These are phyloP conservation scores for Fomitiporia mediterranea DNA, from an alignment of 1,284 basidiomycete species.

Conservation along the genomic window DNA sequence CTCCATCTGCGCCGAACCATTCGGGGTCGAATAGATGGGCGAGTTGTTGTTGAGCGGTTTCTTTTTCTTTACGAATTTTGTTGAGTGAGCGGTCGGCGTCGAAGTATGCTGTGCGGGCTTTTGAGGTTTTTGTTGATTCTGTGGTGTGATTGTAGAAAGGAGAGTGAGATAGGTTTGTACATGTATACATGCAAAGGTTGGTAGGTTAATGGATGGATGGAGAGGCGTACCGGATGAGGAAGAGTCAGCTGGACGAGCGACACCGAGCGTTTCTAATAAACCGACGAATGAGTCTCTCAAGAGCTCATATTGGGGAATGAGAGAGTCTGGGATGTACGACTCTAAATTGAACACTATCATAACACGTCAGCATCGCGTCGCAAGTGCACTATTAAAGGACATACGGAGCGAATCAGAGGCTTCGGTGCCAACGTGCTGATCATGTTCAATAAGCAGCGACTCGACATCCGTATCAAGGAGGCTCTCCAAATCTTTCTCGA, in stretches of 20 bases:
- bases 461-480: constrained; percentile 72
- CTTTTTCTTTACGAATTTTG: constrained; percentile 41
- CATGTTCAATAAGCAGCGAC: constrained; percentile 69
- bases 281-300: constrained; percentile 62
- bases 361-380: constrained; percentile 10
- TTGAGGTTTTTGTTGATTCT: constrained; percentile 42
- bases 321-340: constrained; percentile 82
- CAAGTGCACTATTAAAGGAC: constrained; percentile 32
- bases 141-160: constrained; percentile 4
- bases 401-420: constrained; percentile 48
- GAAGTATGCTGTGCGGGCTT: constrained; percentile 60
- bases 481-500: constrained; percentile 58
- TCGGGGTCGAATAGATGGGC: constrained; percentile 56
- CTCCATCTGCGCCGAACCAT: constrained; percentile 78
- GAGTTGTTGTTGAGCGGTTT: constrained; percentile 50
- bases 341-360: constrained; percentile 74
- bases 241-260: constrained; percentile 40
- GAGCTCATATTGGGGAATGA: constrained; percentile 73
- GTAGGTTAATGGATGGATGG: neutral
- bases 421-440: constrained; percentile 52
- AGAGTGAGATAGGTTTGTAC: neutral
- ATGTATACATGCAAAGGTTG: no score
- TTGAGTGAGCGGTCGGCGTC: constrained; percentile 55
- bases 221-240: constrained; percentile 40
- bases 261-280: constrained; percentile 64